Percentiles rank a stretch among this genome's conserved stretches.
Evolutionary conservation across 2,329 filamentous ascomycete genomes (phyloP).

Genomic region (Phaeosphaeriaceae sp.): DNA sequence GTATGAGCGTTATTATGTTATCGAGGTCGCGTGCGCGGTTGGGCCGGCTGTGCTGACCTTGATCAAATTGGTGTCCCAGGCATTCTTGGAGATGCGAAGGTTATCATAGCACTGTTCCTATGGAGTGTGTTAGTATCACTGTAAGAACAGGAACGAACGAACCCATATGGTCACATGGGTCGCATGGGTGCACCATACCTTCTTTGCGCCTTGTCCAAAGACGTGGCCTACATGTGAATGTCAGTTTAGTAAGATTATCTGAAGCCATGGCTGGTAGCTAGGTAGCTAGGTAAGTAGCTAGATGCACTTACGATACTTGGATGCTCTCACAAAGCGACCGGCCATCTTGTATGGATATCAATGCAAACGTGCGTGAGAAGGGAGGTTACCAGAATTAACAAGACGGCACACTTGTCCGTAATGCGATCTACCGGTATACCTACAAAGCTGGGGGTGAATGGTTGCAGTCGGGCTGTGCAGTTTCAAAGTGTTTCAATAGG

Average conservation of each 20-base stretch:
- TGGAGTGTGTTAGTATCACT: conserved; percentile 15
- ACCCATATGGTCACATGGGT: too few relatives aligned
- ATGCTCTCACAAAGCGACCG: conserved; percentile 74
- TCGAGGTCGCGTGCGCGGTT: conserved; percentile 33
- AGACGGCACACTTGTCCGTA: conserved; percentile 1
- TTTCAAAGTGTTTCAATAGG: conserved; percentile 17
- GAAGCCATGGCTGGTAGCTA: conserved; percentile 16
- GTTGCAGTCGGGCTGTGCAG: conserved; percentile 8
- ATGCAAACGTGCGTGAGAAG: not conserved
- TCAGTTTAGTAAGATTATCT: conserved; percentile 34
- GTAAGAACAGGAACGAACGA: too few relatives aligned
- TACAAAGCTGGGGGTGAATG: conserved; percentile 4
- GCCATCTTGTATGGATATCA: conserved; percentile 58
- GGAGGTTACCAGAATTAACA: not conserved
- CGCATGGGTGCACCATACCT: conserved; percentile 56
- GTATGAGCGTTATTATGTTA: conserved; percentile 35
- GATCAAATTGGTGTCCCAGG: conserved; percentile 98
- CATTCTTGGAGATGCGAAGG: conserved; percentile 94
- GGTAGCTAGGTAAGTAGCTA: too few relatives aligned
- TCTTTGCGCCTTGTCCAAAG: conserved; percentile 93
- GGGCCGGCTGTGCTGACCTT: conserved; percentile 80
- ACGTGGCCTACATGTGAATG: conserved; percentile 76
- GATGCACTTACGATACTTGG: conserved; percentile 70
- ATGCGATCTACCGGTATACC: too few relatives aligned
- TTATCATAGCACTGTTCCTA: conserved; percentile 98